A percentile compares a stretch with the other conserved stretches of the same genome.
phyloP scores from a whole-genome alignment of 805 yeast species.

The Saccharomycopsis selenospora region DNA sequence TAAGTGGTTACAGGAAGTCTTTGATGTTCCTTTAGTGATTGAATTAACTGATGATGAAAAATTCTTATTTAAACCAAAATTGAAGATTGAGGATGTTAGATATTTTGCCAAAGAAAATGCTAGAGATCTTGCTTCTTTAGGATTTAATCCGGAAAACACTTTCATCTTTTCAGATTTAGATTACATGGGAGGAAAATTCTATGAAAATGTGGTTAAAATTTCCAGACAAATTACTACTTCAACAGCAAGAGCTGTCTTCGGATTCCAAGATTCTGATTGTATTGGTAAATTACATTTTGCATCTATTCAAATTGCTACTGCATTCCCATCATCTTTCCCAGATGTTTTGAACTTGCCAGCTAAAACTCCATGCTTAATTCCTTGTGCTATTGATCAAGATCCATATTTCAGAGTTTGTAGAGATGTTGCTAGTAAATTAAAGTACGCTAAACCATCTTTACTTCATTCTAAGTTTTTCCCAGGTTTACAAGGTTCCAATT shows the following conservation, averaged over 20 bases:
- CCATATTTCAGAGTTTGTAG: conserved; percentile 96
- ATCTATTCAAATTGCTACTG: conserved; percentile 90
- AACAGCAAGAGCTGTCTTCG: conserved; percentile 96
- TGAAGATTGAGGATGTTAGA: conserved; percentile 85
- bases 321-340: conserved; percentile 94
- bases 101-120: conserved; percentile 74
- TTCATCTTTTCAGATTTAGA: conserved; percentile 89
- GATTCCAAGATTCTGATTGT: conserved; percentile 89
- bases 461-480: conserved; percentile 96
- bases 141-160: conserved; percentile 91
- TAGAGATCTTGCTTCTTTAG: conserved; percentile 87
- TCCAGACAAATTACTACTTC: conserved; percentile 94
- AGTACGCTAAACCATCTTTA: conserved; percentile 83
- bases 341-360: conserved; percentile 78
- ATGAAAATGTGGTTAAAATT: conserved; percentile 87
- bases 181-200: conserved; percentile 90
- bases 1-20: conserved; percentile 96
- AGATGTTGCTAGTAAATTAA: conserved; percentile 92
- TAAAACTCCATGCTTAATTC: conserved; percentile 93
- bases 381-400: conserved; percentile 99
- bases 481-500: conserved; percentile 91
- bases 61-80: conserved; percentile 84
- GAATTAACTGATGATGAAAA: conserved; percentile 97
- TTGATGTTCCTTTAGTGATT: conserved; percentile 89
- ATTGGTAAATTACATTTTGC: conserved; percentile 95